These are phyloP conservation scores for Aspergillus affinis DNA, from an alignment of 495 filamentous ascomycete species.

Conservation along the genomic window DNA sequence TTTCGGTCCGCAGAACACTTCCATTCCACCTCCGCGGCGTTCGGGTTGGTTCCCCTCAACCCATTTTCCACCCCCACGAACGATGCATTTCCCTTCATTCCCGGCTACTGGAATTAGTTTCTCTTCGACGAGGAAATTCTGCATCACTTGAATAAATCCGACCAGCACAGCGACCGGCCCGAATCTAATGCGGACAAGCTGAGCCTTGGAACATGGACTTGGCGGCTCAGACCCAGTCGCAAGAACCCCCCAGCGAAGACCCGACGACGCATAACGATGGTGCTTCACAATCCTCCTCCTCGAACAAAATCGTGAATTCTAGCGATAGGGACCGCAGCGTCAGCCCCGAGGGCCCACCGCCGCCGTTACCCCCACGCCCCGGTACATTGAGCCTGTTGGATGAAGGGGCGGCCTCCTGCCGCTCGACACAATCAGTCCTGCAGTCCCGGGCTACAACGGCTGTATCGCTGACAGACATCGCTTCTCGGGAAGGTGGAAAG, in stretches of 20 bases:
- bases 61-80: neutral
- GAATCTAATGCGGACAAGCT: neutral
- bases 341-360: conserved; percentile 46
- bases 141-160: neutral
- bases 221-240: conserved; percentile 8
- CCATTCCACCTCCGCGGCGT: neutral
- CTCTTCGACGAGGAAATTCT: neutral
- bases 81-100: neutral
- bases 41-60: neutral
- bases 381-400: conserved; percentile 43
- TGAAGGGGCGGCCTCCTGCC: conserved; percentile 33
- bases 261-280: conserved; percentile 14
- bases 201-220: conserved; percentile 17
- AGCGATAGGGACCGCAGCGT: conserved; percentile 22
- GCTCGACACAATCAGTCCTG: conserved; percentile 42
- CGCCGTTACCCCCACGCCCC: conserved; percentile 71
- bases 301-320: conserved; percentile 7
- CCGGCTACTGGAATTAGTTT: neutral
- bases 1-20: conserved; percentile 1
- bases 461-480: conserved; percentile 73
- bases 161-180: neutral
- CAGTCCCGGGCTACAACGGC: conserved; percentile 81
- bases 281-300: conserved; percentile 6
- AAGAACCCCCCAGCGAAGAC: conserved; percentile 12
- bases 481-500: conserved; percentile 64